Evolutionary conservation across 345 rosid species (phyloP), one percentile per base, ranked within the genome.

Genomic region (Brassica rapa): DNA sequence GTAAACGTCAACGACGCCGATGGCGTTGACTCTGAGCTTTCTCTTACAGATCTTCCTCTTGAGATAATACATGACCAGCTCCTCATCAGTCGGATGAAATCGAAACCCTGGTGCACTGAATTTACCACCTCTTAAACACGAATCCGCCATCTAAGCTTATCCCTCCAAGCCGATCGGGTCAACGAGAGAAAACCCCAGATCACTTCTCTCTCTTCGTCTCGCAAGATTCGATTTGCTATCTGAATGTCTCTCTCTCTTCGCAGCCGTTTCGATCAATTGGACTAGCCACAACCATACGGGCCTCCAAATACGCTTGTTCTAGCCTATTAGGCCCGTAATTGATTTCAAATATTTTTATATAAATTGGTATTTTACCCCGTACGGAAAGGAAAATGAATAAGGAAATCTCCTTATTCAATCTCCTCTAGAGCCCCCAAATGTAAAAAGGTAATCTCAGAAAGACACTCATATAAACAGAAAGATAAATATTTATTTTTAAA

Each of bases 1-100:
- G 84, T 93, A 93, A 51, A 91, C 97, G 82, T 93, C 98, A 35
- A 82, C 81, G 32, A 86, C 98, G 39, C 86, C 75, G 67, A 93
- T 88, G 63, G 88, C 85, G 81, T 87, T 78, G 46, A 86, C 83
- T 81, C 75, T 76, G 39, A 88, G 81, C 87, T 43, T 86, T 23
- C 27, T 77, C 46, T 66, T 77, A 69, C 92, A 88, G 78, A 93
- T 89, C 91, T 89, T 93, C 88, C 84, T 88, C 88, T 93, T 91
- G 35, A 93, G 81, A 62, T 88, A 87, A 70, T 87, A 93, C 62
- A 93, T 70, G 5, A 93, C 80, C 66, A 91, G 85, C 88, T 93
- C 98, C 77, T 91, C 97, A 67, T 93, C 98, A 1, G 97, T 93
- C 8, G 98, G 98, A 68, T 93, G 98, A 73, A 93, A 91, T 72